Evolutionary conservation across 345 rosid species (phyloP), one percentile per base, ranked within the genome.

Genomic region (Euphorbia tirucalli): DNA sequence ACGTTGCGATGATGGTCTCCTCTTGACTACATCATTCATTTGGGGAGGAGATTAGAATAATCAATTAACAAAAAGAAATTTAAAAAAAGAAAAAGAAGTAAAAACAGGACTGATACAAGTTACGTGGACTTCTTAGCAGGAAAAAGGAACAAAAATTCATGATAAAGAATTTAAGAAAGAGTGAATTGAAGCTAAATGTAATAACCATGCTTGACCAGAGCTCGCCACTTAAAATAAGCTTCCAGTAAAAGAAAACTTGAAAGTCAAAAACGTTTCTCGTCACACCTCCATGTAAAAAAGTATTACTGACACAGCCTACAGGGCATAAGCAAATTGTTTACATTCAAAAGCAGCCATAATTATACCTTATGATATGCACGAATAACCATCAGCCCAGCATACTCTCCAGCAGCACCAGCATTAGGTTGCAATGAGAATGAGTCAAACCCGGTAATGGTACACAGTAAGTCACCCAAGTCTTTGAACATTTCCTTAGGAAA

Each of bases 381-480:
- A 77, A 96, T 96, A 77, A 91, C 99, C 99, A 96, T 96, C 62
- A 96, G 92, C 79, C 98, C 98, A n/a, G 99, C 90, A 76, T 93
- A 96, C 82, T 93, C 99, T 16, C 99, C 99, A 74, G 99, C 85
- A 52, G 96, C 97, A 81, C 98, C 98, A 63, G 99, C 97, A 84
- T 96, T 96, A 28, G 99, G 99, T 87, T 96, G 99, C 84, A 96
- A 80, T 28, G 99, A 96, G 93, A 96, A 88, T 59, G 99, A 93
- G 75, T 96, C 95, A 72, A 96, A 96, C 44, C 99, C 99, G 65
- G 99, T 93, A 79, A 96, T 83, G 52, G 88, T 82, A 81, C 99
- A 90, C 78, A 95, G 76, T 35, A 88, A 84, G 4, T 90, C 86
- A 60, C 99, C 99, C 89, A 95, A 80, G 76, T 88, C 75, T 55